These are phyloP conservation scores for Neofusicoccum sp. DNA, from an alignment of 2,329 filamentous ascomycete species.

Conservation along the genomic window DNA sequence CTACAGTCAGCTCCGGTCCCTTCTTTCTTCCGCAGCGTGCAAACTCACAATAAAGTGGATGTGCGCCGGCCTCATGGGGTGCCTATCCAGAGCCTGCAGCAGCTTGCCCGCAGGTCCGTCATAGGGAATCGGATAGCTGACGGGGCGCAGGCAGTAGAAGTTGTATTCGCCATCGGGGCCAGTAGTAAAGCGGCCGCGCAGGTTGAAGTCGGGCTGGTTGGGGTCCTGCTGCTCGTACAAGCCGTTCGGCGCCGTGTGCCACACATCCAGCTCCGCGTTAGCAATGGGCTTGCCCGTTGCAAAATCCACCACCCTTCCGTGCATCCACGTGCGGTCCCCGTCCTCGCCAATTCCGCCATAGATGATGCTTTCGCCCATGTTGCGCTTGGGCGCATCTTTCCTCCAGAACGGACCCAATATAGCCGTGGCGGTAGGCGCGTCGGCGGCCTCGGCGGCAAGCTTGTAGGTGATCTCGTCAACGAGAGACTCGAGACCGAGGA, in stretches of 20 bases:
- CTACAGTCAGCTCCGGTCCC: not conserved
- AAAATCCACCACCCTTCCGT: slow-evolving; percentile 60
- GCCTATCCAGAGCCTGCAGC: slow-evolving; percentile 58
- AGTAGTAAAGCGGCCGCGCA: slow-evolving; percentile 70
- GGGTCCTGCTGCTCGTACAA: slow-evolving; percentile 69
- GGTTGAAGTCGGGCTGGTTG: slow-evolving; percentile 68
- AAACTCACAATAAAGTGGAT: slow-evolving; percentile 59
- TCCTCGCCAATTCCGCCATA: slow-evolving; percentile 42
- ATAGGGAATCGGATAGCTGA: slow-evolving; percentile 53
- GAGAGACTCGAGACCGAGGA: slow-evolving; percentile 58
- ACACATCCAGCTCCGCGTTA: slow-evolving; percentile 69
- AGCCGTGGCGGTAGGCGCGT: slow-evolving; percentile 65
- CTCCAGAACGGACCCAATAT: slow-evolving; percentile 87
- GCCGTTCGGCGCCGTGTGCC: slow-evolving; percentile 75
- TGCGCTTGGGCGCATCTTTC: slow-evolving; percentile 64
- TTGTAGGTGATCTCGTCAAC: slow-evolving; percentile 81
- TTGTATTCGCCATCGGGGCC: slow-evolving; percentile 62
- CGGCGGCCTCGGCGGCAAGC: slow-evolving; percentile 51
- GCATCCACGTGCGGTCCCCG: slow-evolving; percentile 61
- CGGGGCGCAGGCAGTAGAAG: slow-evolving; percentile 44
- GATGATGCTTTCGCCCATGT: slow-evolving; percentile 69
- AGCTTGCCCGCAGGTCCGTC: slow-evolving; percentile 61
- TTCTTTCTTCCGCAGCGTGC: slow-evolving; percentile 2
- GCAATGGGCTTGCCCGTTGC: slow-evolving; percentile 63
- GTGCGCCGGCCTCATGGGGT: slow-evolving; percentile 62